Evolutionary conservation across 2,329 filamentous ascomycete genomes (phyloP).

Genomic region (Stenocarpella maydis): DNA sequence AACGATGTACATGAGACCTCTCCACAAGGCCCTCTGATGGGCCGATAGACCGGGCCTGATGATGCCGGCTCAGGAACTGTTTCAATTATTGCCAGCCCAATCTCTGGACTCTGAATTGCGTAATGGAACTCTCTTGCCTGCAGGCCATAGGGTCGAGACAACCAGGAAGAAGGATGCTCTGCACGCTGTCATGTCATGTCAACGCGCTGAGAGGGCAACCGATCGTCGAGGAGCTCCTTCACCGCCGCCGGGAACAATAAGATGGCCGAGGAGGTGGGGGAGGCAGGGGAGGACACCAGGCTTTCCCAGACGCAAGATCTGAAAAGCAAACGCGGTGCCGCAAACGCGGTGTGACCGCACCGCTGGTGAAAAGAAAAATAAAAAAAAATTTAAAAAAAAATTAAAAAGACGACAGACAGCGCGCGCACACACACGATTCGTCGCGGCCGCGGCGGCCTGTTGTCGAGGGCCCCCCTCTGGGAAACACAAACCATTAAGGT

Average conservation of each 20-base stretch:
- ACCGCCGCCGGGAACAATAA: slow-evolving; percentile 8
- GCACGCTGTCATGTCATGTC: not conserved
- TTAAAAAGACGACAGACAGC: slow-evolving; percentile 14
- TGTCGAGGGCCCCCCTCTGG: not conserved
- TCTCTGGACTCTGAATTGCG: slow-evolving; percentile 1
- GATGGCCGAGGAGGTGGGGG: too few relatives aligned
- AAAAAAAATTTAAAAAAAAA: too few relatives aligned
- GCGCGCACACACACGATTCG: slow-evolving; percentile 20
- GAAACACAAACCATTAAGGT: slow-evolving; percentile 4
- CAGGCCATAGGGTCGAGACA: not conserved
- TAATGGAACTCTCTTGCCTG: not conserved
- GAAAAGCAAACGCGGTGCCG: slow-evolving; percentile 16
- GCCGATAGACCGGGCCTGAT: slow-evolving; percentile 3
- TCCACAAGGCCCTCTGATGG: not conserved
- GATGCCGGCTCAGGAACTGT: not conserved
- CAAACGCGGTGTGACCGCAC: slow-evolving; percentile 7
- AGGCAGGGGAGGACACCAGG: not conserved
- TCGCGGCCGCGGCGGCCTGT: slow-evolving; percentile 12
- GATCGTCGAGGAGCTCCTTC: slow-evolving; percentile 18
- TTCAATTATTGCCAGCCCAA: not conserved
- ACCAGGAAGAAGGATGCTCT: not conserved
- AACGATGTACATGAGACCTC: slow-evolving; percentile 4
- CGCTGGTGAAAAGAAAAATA: slow-evolving; percentile 27
- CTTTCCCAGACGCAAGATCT: slow-evolving; percentile 12
- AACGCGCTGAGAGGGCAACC: not conserved